Conservation (phyloP, 2,329 filamentous ascomycete species). For the Phoma sp. region DNA sequence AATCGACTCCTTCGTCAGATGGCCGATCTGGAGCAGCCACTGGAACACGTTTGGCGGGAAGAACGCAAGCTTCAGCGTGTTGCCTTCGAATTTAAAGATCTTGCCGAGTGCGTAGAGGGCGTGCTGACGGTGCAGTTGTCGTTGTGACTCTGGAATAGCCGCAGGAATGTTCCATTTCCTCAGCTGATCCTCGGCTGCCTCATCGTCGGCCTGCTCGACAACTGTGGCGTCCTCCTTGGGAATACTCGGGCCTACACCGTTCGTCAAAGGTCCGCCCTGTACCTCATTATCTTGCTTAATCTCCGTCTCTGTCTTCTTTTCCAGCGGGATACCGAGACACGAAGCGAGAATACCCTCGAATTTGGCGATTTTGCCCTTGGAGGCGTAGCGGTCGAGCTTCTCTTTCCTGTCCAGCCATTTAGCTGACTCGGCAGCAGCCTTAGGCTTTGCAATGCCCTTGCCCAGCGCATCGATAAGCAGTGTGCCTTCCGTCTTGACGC, state of each 20-base stretch:
- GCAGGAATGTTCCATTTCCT: constrained; percentile 57
- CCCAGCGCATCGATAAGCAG: constrained; percentile 76
- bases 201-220: constrained; percentile 25
- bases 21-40: constrained; percentile 65
- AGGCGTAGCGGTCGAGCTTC: constrained; percentile 47
- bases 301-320: constrained; percentile 21
- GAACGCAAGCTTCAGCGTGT: constrained; percentile 49
- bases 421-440: constrained; percentile 20
- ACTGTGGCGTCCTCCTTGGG: constrained; percentile 23
- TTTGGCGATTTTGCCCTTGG: constrained; percentile 43
- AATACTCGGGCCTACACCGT: constrained; percentile 29
- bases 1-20: constrained; percentile 53
- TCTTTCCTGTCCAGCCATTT: constrained; percentile 38
- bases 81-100: constrained; percentile 50
- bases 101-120: constrained; percentile 60
- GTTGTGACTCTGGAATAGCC: constrained; percentile 51
- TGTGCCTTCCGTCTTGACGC: constrained; percentile 53
- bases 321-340: constrained; percentile 46
- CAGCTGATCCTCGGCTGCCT: constrained; percentile 29
- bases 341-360: constrained; percentile 52
- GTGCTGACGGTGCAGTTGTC: constrained; percentile 68
- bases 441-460: constrained; percentile 57
- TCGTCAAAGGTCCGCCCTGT: constrained; percentile 27
- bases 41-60: constrained; percentile 61
- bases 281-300: constrained; percentile 28